A percentile compares a stretch with the other conserved stretches of the same genome.
These are phyloP conservation scores for Cinnamomum micranthum DNA, from an alignment of 164 flowering plant species.

Conservation along the genomic window DNA sequence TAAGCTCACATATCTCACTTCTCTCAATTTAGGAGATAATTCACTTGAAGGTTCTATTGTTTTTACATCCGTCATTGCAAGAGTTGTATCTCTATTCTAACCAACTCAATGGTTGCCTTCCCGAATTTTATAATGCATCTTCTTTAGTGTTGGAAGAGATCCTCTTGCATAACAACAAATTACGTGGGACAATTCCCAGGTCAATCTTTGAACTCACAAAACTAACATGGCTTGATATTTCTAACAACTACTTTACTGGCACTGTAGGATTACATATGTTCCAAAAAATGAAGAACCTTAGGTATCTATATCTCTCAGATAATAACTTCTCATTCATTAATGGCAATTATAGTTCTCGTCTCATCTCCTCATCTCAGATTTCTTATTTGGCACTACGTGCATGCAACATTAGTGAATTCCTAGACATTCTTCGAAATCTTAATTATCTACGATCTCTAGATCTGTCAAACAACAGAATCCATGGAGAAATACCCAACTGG, in stretches of 20 bases:
- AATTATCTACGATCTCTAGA: background rate
- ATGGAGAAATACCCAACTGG: background rate
- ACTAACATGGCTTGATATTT: background rate
- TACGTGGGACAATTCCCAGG: background rate
- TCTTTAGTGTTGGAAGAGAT: too few relatives aligned
- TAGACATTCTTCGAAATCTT: conserved; percentile 4
- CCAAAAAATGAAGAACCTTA: background rate
- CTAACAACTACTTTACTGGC: background rate
- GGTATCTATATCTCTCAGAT: background rate
- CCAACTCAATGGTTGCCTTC: background rate
- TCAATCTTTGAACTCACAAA: background rate
- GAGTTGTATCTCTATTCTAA: background rate
- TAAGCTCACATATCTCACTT: background rate
- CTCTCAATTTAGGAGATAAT: background rate
- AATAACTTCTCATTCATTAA: background rate
- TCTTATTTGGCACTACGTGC: background rate
- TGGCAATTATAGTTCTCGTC: background rate
- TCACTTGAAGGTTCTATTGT: background rate
- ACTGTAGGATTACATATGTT: background rate
- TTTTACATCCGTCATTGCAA: background rate
- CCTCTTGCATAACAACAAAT: background rate
- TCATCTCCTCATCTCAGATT: background rate
- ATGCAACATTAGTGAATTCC: conserved; percentile 19
- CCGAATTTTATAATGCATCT: background rate
- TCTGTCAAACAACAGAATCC: background rate